Conservation (phyloP, 2,329 filamentous ascomycete species). For the Microcyclosporella mali region DNA sequence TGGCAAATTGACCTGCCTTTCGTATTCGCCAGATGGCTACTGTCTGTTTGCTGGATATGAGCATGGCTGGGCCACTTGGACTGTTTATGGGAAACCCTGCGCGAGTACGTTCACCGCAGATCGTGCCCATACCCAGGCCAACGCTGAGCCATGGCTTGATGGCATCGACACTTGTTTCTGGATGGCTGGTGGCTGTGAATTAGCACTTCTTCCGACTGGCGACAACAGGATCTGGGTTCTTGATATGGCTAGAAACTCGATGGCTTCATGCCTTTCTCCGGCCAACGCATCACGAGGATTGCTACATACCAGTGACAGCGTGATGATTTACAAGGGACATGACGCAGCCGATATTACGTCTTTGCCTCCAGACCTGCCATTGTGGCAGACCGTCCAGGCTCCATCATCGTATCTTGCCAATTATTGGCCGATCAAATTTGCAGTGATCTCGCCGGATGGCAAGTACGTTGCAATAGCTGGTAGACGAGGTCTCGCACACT, state of each 20-base stretch:
- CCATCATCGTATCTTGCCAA: constrained; percentile 78
- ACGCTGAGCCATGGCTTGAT: constrained; percentile 77
- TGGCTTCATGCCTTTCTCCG: constrained; percentile 83
- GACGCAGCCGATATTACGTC: constrained; percentile 85
- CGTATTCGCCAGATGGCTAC: constrained; percentile 91
- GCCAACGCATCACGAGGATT: constrained; percentile 86
- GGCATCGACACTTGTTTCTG: constrained; percentile 74
- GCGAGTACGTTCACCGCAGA: constrained; percentile 77
- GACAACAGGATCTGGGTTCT: constrained; percentile 79
- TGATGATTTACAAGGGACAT: constrained; percentile 91
- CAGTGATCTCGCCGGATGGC: constrained; percentile 84
- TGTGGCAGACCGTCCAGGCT: constrained; percentile 92
- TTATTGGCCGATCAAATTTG: constrained; percentile 87
- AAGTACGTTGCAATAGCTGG: constrained; percentile 96
- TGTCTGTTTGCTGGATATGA: constrained; percentile 92
- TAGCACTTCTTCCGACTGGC: constrained; percentile 61
- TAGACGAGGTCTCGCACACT: constrained; percentile 83
- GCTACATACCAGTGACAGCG: constrained; percentile 76
- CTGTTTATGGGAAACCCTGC: constrained; percentile 87
- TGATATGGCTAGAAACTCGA: constrained; percentile 90
- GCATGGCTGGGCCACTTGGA: constrained; percentile 92
- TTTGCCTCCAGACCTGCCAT: constrained; percentile 81
- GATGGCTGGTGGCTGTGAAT: constrained; percentile 81
- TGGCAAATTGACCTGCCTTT: constrained; percentile 66
- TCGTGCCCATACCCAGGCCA: constrained; percentile 54